Percentiles rank a stretch among this genome's conserved stretches.
Evolutionary conservation across 2,329 filamentous ascomycete genomes (phyloP).

Genomic region (Macrophomina tecta): DNA sequence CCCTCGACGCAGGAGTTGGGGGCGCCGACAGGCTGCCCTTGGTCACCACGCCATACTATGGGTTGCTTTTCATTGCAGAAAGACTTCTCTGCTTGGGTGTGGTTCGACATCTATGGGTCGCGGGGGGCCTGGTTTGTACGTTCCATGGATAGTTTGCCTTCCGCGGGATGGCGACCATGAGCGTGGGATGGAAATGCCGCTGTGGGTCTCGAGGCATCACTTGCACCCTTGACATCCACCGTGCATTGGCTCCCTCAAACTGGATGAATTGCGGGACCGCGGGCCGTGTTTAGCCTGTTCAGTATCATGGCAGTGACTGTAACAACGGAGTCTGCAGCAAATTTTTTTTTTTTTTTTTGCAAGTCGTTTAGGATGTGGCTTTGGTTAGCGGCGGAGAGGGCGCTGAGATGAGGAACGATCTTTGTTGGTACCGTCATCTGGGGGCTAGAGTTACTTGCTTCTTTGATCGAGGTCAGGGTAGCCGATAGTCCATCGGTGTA

Average conservation of each 20-base stretch:
- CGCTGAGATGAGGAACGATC: not conserved
- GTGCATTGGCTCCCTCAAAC: not conserved
- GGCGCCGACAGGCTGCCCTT: constrained; percentile 1
- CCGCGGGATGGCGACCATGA: not conserved
- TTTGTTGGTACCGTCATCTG: constrained; percentile 24
- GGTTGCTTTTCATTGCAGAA: not conserved
- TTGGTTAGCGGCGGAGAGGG: not conserved
- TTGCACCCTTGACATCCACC: not conserved
- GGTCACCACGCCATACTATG: not conserved
- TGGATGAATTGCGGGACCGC: constrained; percentile 4
- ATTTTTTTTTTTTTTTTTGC: constrained; percentile 13
- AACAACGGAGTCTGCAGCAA: constrained; percentile 12
- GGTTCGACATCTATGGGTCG: not conserved
- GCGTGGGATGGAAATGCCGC: not conserved
- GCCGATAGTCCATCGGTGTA: constrained; percentile 7
- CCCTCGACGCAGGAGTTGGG: not conserved
- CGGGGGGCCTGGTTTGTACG: not conserved
- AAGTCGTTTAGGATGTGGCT: constrained; percentile 2
- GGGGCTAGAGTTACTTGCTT: constrained; percentile 9
- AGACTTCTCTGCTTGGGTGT: constrained; percentile 1
- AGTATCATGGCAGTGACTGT: constrained; percentile 1
- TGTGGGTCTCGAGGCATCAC: not conserved
- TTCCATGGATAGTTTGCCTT: not conserved
- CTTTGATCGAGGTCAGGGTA: constrained; percentile 16
- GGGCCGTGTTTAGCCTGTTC: constrained; percentile 19